Evolutionary conservation across 805 yeast species (phyloP).

Genomic region (Maudiozyma bulderi): DNA sequence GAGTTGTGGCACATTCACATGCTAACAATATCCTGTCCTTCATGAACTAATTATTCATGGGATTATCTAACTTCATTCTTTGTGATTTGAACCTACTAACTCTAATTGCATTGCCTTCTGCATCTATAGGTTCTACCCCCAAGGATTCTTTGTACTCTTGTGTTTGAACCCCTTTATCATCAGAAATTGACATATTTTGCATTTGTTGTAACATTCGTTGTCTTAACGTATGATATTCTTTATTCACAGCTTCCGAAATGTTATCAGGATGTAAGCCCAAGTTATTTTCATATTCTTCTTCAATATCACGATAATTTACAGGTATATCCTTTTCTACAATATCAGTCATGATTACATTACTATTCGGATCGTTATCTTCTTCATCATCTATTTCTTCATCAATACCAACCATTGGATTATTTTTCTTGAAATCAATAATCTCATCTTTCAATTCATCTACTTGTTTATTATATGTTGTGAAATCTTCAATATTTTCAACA

Average conservation of each 20-base stretch:
- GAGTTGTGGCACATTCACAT: too few relatives aligned
- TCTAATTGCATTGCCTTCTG: constrained; percentile 46
- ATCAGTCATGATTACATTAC: constrained; percentile 11
- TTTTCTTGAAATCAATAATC: constrained; percentile 16
- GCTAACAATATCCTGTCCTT: too few relatives aligned
- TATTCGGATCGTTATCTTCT: constrained; percentile 15
- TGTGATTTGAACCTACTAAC: constrained; percentile 65
- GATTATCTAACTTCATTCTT: constrained; percentile 3
- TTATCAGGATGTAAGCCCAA: constrained; percentile 22
- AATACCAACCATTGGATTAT: constrained; percentile 9
- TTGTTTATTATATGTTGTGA: constrained; percentile 40
- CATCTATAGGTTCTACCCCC: constrained; percentile 54
- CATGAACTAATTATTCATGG: too few relatives aligned
- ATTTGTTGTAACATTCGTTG: constrained; percentile 39
- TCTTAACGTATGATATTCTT: constrained; percentile 49
- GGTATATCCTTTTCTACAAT: constrained; percentile 26
- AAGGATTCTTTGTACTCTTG: constrained; percentile 26
- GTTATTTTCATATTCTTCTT: constrained; percentile 11
- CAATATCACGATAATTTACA: constrained; percentile 18
- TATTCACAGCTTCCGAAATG: constrained; percentile 39
- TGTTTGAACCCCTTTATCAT: constrained; percentile 23
- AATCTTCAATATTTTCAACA: constrained; percentile 44
- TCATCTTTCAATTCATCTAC: constrained; percentile 31
- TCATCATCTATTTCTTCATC: constrained; percentile 11
- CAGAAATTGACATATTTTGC: not conserved